Percentiles rank a stretch among this genome's conserved stretches.
Evolutionary conservation across 352 stramenopile species (phyloP).

Genomic region (Pythium pyrilobum): DNA sequence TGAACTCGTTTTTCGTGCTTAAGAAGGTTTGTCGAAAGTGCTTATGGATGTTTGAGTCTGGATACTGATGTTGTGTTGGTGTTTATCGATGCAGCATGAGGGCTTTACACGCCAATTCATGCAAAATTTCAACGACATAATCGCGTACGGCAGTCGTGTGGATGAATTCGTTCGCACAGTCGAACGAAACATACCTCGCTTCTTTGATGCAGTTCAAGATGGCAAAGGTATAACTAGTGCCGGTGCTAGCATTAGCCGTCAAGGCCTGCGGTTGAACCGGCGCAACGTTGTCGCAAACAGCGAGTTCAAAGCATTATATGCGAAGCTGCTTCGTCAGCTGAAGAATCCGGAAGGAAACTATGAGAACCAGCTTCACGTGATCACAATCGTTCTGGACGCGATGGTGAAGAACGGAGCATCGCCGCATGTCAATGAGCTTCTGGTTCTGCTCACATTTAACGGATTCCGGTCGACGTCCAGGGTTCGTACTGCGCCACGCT

Average conservation of each 20-base stretch:
- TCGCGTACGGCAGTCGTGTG: constrained; percentile 49
- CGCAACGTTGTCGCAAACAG: background rate
- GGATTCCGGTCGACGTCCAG: constrained; percentile 34
- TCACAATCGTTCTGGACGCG: constrained; percentile 65
- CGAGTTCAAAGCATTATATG: constrained; percentile 7
- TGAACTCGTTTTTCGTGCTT: constrained; percentile 66
- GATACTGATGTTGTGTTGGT: no score
- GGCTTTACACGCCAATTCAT: constrained; percentile 67
- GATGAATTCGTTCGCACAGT: constrained; percentile 45
- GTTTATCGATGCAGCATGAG: constrained; percentile 45
- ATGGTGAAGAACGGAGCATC: constrained; percentile 73
- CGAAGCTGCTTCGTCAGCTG: constrained; percentile 29
- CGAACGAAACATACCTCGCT: constrained; percentile 37
- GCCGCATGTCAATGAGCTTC: constrained; percentile 57
- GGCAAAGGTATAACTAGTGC: no score
- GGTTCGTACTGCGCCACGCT: background rate
- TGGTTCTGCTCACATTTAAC: constrained; percentile 78
- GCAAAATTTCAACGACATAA: constrained; percentile 68
- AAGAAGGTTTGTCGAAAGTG: constrained; percentile 44
- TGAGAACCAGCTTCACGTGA: constrained; percentile 55
- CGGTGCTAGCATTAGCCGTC: no score
- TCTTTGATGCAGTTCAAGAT: constrained; percentile 21
- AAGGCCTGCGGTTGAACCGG: background rate
- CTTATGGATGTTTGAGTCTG: background rate
- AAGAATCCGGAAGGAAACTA: constrained; percentile 42